phyloP scores from a whole-genome alignment of 345 rosid species.

The Bruguiera sexangula region DNA sequence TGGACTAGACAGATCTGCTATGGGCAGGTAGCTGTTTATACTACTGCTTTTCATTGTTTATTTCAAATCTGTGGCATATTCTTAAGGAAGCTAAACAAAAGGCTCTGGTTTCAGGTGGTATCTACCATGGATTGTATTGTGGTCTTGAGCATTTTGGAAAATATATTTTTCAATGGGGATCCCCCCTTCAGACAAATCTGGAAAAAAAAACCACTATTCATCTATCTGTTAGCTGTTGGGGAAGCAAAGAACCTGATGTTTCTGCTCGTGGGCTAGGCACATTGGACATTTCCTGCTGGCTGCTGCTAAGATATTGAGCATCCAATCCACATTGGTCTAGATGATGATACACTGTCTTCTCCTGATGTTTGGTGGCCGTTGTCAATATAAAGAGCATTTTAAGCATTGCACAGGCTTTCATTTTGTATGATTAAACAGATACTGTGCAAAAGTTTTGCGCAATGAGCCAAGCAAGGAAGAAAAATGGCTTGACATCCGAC shows the following conservation, averaged over 20 bases:
- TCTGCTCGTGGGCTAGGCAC: background rate
- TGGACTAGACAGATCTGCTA: constrained; percentile 25
- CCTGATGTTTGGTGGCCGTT: background rate
- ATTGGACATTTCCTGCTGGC: background rate
- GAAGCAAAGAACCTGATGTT: background rate
- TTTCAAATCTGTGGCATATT: background rate
- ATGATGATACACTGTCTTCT: background rate
- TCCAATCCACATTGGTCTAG: background rate
- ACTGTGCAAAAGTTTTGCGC: too few species aligned
- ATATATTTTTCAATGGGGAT: background rate
- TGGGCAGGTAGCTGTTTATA: constrained; percentile 3
- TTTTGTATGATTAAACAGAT: too few species aligned
- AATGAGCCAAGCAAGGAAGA: too few species aligned
- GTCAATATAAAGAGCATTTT: background rate
- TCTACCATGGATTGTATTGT: background rate
- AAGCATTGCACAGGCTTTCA: too few species aligned
- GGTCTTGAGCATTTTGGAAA: background rate
- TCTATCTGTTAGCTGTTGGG: background rate
- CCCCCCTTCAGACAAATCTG: background rate
- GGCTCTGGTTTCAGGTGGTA: background rate
- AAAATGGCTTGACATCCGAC: too few species aligned
- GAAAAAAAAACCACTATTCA: background rate
- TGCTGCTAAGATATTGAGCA: background rate
- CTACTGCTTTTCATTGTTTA: constrained; percentile 8
- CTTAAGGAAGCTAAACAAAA: background rate